phyloP scores from a whole-genome alignment of 2,329 filamentous ascomycete genomes.

The Xylariaceae sp. region DNA sequence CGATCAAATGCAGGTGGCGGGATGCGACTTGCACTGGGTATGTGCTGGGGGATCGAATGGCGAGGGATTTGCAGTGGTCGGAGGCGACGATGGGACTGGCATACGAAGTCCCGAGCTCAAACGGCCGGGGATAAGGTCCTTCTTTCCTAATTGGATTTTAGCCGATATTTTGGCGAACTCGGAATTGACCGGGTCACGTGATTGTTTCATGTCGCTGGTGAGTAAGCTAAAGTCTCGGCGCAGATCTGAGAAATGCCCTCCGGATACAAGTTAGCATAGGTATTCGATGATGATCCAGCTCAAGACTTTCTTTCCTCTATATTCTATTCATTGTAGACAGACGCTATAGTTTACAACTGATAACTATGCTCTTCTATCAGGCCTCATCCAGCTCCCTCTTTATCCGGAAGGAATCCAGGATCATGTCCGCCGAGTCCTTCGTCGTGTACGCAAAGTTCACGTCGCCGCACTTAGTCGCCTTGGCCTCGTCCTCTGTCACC shows the following conservation, averaged over 20 bases:
- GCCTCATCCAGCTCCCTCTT: constrained; percentile 9
- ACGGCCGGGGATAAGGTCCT: constrained; percentile 11
- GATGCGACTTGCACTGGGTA: constrained; percentile 10
- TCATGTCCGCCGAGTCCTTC: constrained; percentile 21
- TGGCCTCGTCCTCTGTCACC: constrained; percentile 34
- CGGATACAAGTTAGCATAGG: too few relatives aligned
- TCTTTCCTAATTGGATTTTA: constrained; percentile 18
- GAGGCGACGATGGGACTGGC: constrained; percentile 36
- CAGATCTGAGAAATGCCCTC: too few relatives aligned
- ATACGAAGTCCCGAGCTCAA: constrained; percentile 13
- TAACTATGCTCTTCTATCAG: not conserved
- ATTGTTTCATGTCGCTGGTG: not conserved
- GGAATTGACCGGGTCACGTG: not conserved
- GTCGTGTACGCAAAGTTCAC: constrained; percentile 28
- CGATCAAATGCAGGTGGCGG: constrained; percentile 25
- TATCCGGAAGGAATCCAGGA: constrained; percentile 27
- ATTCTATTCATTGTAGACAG: not conserved
- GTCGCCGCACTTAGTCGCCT: constrained; percentile 24
- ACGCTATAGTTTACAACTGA: not conserved
- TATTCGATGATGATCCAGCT: too few relatives aligned
- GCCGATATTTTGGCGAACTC: constrained; percentile 20
- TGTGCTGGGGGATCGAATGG: constrained; percentile 15
- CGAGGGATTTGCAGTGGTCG: constrained; percentile 46
- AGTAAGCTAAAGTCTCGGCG: too few relatives aligned
- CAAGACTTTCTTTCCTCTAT: not conserved